These are phyloP conservation scores for Bacterosira constricta DNA, from an alignment of 108 stramenopile species.

Conservation along the genomic window DNA sequence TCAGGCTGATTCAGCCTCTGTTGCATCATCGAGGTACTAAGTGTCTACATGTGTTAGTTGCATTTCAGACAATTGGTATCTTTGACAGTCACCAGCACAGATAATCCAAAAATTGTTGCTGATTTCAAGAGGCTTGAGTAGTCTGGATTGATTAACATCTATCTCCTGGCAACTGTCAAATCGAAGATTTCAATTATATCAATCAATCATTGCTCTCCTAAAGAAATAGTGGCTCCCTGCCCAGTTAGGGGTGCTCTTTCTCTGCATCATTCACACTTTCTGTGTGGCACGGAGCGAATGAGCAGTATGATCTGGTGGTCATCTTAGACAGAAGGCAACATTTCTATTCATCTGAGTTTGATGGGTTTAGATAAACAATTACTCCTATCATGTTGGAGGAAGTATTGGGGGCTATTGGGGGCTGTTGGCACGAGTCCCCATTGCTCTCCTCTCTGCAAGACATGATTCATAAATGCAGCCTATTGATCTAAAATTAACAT, in stretches of 20 bases:
- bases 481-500: not conserved
- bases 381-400: not conserved
- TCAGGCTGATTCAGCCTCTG: slow-evolving; percentile 45
- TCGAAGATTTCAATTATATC: not conserved
- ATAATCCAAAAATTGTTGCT: not conserved
- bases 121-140: not conserved
- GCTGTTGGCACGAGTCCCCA: not conserved
- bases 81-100: not conserved
- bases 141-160: not conserved
- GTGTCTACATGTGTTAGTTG: not conserved
- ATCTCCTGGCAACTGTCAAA: not conserved
- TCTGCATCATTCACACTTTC: not conserved
- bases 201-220: not conserved
- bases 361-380: not conserved
- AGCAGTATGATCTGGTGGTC: not conserved
- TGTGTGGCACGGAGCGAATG: not conserved
- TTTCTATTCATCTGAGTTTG: not conserved
- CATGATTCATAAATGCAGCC: not conserved
- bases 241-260: not conserved
- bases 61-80: not conserved
- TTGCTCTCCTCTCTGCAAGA: not conserved
- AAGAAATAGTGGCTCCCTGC: not conserved
- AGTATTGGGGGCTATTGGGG: no score
- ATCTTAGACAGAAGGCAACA: not conserved
- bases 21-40: slow-evolving; percentile 38